Evolutionary conservation across 78 protist species (phyloP).

Genomic region (Speleostelium caveatum): DNA sequence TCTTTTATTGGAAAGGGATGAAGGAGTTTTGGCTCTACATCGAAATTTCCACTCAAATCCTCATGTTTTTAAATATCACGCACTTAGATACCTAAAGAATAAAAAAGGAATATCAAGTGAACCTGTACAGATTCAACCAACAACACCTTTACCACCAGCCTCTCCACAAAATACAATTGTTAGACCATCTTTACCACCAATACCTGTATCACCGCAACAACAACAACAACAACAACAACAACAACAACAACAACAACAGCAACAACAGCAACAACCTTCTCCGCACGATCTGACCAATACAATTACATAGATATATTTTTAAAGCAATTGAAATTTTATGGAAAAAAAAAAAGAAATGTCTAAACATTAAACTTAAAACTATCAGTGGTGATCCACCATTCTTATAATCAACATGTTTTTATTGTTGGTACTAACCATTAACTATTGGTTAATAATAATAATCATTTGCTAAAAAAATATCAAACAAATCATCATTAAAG

Average conservation of each 20-base stretch:
- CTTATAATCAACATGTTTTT: too few relatives aligned
- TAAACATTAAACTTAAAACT: too few relatives aligned
- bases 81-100: slow-evolving; percentile 27
- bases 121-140: not conserved
- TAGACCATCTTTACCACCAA: not conserved
- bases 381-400: too few relatives aligned
- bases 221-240: slow-evolving; percentile 15
- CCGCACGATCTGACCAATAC: too few relatives aligned
- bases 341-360: too few relatives aligned
- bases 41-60: slow-evolving; percentile 41
- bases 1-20: slow-evolving; percentile 63
- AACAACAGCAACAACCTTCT: slow-evolving; percentile 1
- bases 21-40: slow-evolving; percentile 46
- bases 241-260: slow-evolving; percentile 21
- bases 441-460: too few relatives aligned
- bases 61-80: slow-evolving; percentile 37
- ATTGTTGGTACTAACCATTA: too few relatives aligned
- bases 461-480: too few relatives aligned
- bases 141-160: not conserved
- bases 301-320: too few relatives aligned
- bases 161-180: too few relatives aligned
- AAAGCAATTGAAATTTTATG: too few relatives aligned
- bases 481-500: too few relatives aligned
- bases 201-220: not conserved
- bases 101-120: not conserved